A percentile compares a stretch with the other conserved stretches of the same genome.
Evolutionary conservation across 1,284 basidiomycete genomes (phyloP).

Genomic region (Tylopilus sp.): DNA sequence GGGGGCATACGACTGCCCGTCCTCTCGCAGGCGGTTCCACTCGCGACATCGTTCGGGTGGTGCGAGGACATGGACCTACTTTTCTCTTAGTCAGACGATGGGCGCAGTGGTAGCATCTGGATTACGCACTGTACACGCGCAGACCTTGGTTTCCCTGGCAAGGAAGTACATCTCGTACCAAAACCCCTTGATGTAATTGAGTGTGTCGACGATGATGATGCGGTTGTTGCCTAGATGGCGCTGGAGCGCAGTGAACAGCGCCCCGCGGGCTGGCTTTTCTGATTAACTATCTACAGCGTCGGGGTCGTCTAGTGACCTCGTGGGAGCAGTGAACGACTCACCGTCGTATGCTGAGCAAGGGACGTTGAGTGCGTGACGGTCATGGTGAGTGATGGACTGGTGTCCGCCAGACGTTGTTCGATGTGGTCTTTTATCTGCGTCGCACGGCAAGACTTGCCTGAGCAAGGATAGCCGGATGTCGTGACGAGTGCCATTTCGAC

Average conservation of each 20-base stretch:
- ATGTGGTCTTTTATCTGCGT: conserved; percentile 62
- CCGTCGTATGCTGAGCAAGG: conserved; percentile 70
- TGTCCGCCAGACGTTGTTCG: conserved; percentile 47
- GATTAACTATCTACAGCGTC: too few relatives aligned
- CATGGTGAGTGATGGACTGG: conserved; percentile 54
- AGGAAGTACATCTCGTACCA: conserved; percentile 98
- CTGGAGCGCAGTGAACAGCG: conserved; percentile 83
- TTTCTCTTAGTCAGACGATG: conserved; percentile 15
- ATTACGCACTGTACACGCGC: conserved; percentile 79
- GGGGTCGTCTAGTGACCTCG: too few relatives aligned
- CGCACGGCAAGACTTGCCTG: conserved; percentile 80
- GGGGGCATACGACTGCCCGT: conserved; percentile 53
- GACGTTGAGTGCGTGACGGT: conserved; percentile 63
- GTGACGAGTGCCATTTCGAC: conserved; percentile 87
- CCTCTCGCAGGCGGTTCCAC: conserved; percentile 63
- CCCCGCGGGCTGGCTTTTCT: conserved; percentile 86
- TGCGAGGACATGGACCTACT: conserved; percentile 73
- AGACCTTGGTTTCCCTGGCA: conserved; percentile 80
- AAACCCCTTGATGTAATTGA: conserved; percentile 97
- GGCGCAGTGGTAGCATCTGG: background rate
- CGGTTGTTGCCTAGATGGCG: conserved; percentile 68
- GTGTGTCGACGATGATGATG: conserved; percentile 84
- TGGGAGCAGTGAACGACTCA: conserved; percentile 30
- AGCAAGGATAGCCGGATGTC: conserved; percentile 82
- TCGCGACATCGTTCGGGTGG: conserved; percentile 71